Evolutionary conservation across 73 alveolate species (phyloP).

Genomic region (Paramecium sexaurelia): DNA sequence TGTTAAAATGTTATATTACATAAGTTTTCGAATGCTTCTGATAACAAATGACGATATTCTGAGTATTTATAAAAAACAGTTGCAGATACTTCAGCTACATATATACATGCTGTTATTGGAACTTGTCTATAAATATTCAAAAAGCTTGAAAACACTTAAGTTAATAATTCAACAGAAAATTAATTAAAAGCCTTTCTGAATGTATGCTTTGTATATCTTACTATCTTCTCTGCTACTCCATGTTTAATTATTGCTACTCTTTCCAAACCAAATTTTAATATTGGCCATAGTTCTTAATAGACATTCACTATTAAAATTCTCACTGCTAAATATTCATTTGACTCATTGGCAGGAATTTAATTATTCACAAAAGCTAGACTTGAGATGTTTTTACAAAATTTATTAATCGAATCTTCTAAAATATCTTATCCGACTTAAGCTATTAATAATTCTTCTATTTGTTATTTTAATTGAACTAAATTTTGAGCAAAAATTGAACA

Average conservation of each 20-base stretch:
- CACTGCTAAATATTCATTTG: background rate
- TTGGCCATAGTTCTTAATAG: constrained; percentile 23
- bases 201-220: constrained; percentile 39
- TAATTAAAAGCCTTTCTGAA: constrained; percentile 1
- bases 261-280: background rate
- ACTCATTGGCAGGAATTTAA: constrained; percentile 11
- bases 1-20: constrained; percentile 27
- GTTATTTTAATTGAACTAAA: background rate
- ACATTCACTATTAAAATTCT: background rate
- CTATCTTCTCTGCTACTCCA: constrained; percentile 19
- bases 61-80: constrained; percentile 46
- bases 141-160: background rate
- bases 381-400: background rate
- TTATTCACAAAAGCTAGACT: background rate
- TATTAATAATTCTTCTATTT: background rate
- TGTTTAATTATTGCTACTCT: background rate
- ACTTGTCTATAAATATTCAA: background rate
- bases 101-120: constrained; percentile 42
- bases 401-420: background rate
- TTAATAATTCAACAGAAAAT: background rate
- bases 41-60: background rate
- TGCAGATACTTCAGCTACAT: constrained; percentile 36
- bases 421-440: background rate
- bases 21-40: background rate
- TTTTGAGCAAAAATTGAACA: background rate